phyloP scores from a whole-genome alignment of 1,139 yeast genomes.

The Zygosaccharomyces sapae region DNA sequence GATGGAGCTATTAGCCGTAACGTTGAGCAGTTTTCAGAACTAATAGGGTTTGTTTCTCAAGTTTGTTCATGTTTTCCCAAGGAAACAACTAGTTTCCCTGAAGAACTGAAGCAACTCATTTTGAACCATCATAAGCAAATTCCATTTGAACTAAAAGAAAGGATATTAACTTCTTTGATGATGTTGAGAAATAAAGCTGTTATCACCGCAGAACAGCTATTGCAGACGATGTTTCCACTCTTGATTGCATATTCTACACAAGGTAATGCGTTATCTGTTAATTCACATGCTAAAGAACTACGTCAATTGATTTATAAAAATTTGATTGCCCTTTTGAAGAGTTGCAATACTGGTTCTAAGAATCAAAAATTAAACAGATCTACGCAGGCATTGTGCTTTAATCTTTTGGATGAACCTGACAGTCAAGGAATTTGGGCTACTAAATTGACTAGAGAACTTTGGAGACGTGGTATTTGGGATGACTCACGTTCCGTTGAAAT shows the following conservation, averaged over 20 bases:
- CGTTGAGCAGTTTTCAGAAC: constrained; percentile 70
- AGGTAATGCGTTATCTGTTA: constrained; percentile 44
- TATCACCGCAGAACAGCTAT: constrained; percentile 72
- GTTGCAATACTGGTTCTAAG: constrained; percentile 72
- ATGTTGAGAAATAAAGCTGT: constrained; percentile 86
- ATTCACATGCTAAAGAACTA: constrained; percentile 73
- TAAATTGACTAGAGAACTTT: constrained; percentile 84
- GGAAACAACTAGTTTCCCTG: constrained; percentile 80
- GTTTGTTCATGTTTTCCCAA: constrained; percentile 87
- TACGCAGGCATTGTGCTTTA: constrained; percentile 87
- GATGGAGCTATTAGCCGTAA: constrained; percentile 40
- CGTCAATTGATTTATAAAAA: constrained; percentile 80
- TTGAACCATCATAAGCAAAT: constrained; percentile 73
- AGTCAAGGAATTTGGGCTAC: constrained; percentile 94
- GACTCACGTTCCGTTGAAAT: constrained; percentile 93
- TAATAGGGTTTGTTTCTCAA: constrained; percentile 87
- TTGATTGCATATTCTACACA: constrained; percentile 50
- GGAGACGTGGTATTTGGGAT: constrained; percentile 99
- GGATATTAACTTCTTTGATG: constrained; percentile 81
- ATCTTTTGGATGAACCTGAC: constrained; percentile 72
- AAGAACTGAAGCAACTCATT: constrained; percentile 66
- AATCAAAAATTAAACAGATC: constrained; percentile 84
- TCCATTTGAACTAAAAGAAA: constrained; percentile 82
- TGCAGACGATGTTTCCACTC: constrained; percentile 85
- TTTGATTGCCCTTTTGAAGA: constrained; percentile 69